These are phyloP conservation scores for Penicillium malachiteum DNA, from an alignment of 495 filamentous ascomycete species.

Conservation along the genomic window DNA sequence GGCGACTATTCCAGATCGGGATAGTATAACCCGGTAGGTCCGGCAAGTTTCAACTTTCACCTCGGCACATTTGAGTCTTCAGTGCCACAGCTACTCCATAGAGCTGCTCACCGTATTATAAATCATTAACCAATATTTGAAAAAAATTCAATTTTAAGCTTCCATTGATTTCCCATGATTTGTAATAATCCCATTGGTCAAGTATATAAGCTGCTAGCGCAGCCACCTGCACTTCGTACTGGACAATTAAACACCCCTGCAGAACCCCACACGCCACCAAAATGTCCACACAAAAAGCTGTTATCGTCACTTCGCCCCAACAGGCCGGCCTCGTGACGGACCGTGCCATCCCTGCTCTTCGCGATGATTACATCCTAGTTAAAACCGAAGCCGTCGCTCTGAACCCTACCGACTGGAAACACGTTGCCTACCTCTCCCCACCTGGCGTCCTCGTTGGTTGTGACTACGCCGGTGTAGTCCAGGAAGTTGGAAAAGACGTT, in stretches of 20 bases:
- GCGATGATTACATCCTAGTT: conserved; percentile 51
- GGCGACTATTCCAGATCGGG: too few relatives aligned
- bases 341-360: conserved; percentile 34
- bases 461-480: conserved; percentile 58
- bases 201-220: too few relatives aligned
- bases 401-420: conserved; percentile 63
- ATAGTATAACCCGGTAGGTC: too few relatives aligned
- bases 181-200: too few relatives aligned
- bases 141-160: too few relatives aligned
- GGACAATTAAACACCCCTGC: not conserved
- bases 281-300: conserved; percentile 31
- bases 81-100: too few relatives aligned
- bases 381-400: conserved; percentile 50
- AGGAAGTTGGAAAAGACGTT: conserved; percentile 53
- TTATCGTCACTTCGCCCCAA: conserved; percentile 24
- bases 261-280: not conserved
- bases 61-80: too few relatives aligned
- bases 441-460: conserved; percentile 49
- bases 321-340: conserved; percentile 27
- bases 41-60: too few relatives aligned
- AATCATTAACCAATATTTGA: too few relatives aligned
- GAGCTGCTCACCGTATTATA: too few relatives aligned
- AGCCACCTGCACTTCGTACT: not conserved
- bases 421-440: conserved; percentile 34
- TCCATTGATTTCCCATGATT: too few relatives aligned